Evolutionary conservation across 306 rosid species (phyloP).

Genomic region (Ceratonia siliqua): DNA sequence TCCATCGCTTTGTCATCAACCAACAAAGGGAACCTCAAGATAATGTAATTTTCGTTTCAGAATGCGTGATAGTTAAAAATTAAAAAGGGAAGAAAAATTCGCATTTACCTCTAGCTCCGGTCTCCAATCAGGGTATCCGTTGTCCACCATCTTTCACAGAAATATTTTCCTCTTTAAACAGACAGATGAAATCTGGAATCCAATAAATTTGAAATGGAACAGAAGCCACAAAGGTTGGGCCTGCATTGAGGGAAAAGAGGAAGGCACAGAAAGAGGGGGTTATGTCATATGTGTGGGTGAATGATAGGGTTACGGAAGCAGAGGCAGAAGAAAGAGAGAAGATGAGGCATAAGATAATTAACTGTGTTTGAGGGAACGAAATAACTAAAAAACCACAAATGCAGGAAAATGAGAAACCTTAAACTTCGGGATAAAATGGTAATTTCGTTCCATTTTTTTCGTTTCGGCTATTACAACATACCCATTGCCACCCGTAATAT

Average conservation of each 20-base stretch:
- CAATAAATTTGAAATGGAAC: not conserved
- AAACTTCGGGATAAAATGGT: not conserved
- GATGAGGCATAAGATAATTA: not conserved
- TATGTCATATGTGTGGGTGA: not conserved
- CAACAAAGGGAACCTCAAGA: not conserved
- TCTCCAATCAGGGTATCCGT: not conserved
- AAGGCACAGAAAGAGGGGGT: not conserved
- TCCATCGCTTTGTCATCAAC: not conserved
- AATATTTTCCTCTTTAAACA: not conserved
- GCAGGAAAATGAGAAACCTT: not conserved
- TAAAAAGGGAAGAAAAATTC: not conserved
- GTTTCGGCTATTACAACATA: no score
- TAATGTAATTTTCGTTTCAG: conserved; percentile 5
- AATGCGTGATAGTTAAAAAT: not conserved
- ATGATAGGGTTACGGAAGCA: conserved; percentile 25
- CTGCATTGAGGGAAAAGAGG: not conserved
- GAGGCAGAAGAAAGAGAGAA: not conserved
- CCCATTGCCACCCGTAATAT: no score
- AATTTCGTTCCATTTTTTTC: not conserved
- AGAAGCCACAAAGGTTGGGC: not conserved
- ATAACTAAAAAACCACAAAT: not conserved
- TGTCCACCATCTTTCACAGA: not conserved
- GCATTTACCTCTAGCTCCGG: conserved; percentile 9
- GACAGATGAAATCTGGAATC: not conserved
- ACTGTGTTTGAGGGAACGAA: not conserved